These are phyloP conservation scores for Candida vaughaniae DNA, from an alignment of 805 yeast species.

Conservation along the genomic window DNA sequence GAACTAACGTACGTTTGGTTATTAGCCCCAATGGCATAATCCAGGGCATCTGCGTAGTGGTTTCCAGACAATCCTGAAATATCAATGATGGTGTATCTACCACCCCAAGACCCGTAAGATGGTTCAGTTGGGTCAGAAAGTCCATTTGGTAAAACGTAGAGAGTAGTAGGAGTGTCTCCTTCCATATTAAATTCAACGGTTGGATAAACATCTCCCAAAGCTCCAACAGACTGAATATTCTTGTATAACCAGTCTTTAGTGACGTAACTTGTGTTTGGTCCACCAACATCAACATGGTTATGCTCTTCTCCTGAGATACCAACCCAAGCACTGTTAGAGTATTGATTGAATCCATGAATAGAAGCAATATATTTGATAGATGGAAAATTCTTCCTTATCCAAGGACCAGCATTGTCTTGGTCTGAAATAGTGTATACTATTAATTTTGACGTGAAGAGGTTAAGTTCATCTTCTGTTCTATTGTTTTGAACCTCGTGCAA, in stretches of 20 bases:
- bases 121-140: conserved; percentile 26
- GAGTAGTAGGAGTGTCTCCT: conserved; percentile 30
- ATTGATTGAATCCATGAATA: conserved; percentile 25
- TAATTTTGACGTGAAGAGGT: conserved; percentile 16
- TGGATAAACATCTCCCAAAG: conserved; percentile 25
- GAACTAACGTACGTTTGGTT: conserved; percentile 17
- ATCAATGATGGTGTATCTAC: conserved; percentile 23
- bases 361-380: conserved; percentile 22
- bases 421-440: conserved; percentile 28
- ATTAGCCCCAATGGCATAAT: conserved; percentile 20
- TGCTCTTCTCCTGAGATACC: conserved; percentile 27
- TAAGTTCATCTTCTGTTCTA: conserved; percentile 14
- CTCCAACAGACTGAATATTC: conserved; percentile 21
- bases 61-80: conserved; percentile 13
- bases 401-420: conserved; percentile 33
- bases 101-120: conserved; percentile 35
- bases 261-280: conserved; percentile 22
- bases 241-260: conserved; percentile 22
- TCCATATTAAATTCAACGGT: conserved; percentile 23
- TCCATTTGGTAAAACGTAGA: conserved; percentile 29
- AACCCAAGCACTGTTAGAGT: conserved; percentile 27
- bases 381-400: conserved; percentile 28
- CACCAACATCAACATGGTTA: conserved; percentile 22
- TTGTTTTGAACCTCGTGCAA: conserved; percentile 18
- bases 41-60: conserved; percentile 23